Percentiles rank a stretch among this genome's conserved stretches.
Evolutionary conservation across 129 eudicot species (phyloP).

Genomic region (Flaveria sonorensis): DNA sequence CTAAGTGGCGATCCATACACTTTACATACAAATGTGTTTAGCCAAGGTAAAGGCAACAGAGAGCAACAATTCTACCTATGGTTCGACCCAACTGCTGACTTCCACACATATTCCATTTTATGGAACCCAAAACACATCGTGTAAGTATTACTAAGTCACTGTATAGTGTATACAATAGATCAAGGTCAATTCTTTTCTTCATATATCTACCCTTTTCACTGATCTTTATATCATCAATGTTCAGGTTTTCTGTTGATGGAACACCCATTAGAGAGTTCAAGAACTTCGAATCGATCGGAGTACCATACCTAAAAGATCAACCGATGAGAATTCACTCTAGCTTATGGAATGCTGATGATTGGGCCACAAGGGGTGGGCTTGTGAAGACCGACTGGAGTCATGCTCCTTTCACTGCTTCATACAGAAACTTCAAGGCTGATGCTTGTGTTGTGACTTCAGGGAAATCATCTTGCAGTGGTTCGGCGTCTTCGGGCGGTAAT

Average conservation of each 20-base stretch:
- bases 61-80: conserved; percentile 68
- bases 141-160: conserved; percentile 35
- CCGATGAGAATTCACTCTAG: conserved; percentile 68
- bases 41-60: conserved; percentile 69
- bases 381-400: conserved; percentile 56
- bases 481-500: conserved; percentile 2
- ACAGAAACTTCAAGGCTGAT: conserved; percentile 50
- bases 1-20: conserved; percentile 61
- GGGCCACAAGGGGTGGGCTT: conserved; percentile 72
- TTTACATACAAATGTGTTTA: conserved; percentile 61
- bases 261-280: conserved; percentile 64
- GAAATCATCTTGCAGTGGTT: conserved; percentile 37
- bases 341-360: conserved; percentile 62
- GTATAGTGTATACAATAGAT: too few relatives aligned
- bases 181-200: too few relatives aligned
- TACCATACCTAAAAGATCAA: conserved; percentile 56
- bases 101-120: conserved; percentile 64
- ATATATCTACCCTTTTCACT: neutral
- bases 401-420: conserved; percentile 60
- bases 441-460: conserved; percentile 50
- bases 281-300: conserved; percentile 51
- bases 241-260: conserved; percentile 65
- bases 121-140: conserved; percentile 64
- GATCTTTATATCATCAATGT: neutral
- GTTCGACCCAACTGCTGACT: conserved; percentile 76